These are phyloP conservation scores for Ehretia macrophylla DNA, from an alignment of 257 asterid species.

Conservation along the genomic window DNA sequence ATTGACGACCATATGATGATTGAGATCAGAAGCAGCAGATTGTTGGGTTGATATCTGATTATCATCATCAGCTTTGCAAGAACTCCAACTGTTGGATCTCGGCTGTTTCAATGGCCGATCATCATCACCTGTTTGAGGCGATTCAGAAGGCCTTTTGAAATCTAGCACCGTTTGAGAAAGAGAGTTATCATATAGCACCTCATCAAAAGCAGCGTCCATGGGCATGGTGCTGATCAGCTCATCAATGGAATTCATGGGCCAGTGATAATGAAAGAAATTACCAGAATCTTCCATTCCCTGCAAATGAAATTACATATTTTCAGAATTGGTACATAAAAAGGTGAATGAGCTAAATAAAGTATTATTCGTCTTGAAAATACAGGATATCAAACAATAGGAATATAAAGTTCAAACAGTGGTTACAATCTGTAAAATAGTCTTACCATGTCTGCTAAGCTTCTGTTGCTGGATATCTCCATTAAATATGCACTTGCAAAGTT, in stretches of 20 bases:
- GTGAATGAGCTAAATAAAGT: too few species aligned
- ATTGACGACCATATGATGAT: constrained; percentile 20
- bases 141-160: constrained; percentile 32
- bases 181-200: constrained; percentile 15
- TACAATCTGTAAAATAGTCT: constrained; percentile 8
- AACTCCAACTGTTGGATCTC: constrained; percentile 31
- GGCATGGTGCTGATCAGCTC: constrained; percentile 36
- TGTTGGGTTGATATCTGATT: constrained; percentile 16
- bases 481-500: too few species aligned
- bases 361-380: too few species aligned
- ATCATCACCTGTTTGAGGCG: constrained; percentile 14
- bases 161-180: constrained; percentile 20
- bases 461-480: constrained; percentile 51
- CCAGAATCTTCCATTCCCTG: constrained; percentile 63
- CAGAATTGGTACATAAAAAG: background rate
- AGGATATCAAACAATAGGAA: background rate
- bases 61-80: constrained; percentile 15
- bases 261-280: constrained; percentile 38
- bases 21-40: constrained; percentile 9
- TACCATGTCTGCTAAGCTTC: constrained; percentile 56
- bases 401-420: too few species aligned
- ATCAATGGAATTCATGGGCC: constrained; percentile 44
- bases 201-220: constrained; percentile 30
- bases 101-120: constrained; percentile 47
- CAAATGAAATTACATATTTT: background rate